phyloP scores from a whole-genome alignment of 768 basidiomycete genomes.

The Leccinum disarticulatum region DNA sequence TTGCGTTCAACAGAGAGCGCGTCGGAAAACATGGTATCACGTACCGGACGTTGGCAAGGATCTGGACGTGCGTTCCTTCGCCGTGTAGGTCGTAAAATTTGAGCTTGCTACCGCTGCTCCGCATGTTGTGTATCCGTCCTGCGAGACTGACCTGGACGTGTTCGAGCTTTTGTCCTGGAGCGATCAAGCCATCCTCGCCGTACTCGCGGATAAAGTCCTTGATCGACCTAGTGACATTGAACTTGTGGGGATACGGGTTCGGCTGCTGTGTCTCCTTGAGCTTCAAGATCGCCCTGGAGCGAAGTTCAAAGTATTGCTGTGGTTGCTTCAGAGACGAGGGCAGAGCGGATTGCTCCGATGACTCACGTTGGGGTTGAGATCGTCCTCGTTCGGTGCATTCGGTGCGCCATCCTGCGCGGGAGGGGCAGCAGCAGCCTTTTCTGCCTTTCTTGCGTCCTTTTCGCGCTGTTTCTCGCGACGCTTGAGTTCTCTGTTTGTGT shows the following conservation, averaged over 20 bases:
- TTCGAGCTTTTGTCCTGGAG: conserved; percentile 64
- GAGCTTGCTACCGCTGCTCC: conserved; percentile 78
- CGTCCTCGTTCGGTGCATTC: conserved; percentile 62
- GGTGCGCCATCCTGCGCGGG: conserved; percentile 37
- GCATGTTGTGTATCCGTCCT: conserved; percentile 90
- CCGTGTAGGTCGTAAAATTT: conserved; percentile 93
- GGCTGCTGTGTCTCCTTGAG: conserved; percentile 83
- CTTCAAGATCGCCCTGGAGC: conserved; percentile 83
- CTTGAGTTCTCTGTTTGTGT: conserved; percentile 79
- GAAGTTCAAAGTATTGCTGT: conserved; percentile 96
- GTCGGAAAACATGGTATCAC: conserved; percentile 27
- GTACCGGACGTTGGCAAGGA: conserved; percentile 87
- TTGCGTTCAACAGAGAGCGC: conserved; percentile 18
- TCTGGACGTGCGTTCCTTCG: conserved; percentile 91
- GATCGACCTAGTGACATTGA: conserved; percentile 81
- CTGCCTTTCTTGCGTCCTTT: conserved; percentile 71
- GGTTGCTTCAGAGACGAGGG: not conserved
- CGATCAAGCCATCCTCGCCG: conserved; percentile 68
- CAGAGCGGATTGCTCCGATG: not conserved
- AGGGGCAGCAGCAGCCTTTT: conserved; percentile 58
- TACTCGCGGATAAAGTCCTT: conserved; percentile 71
- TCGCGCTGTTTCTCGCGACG: conserved; percentile 83
- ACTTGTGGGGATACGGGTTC: conserved; percentile 99
- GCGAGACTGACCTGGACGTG: conserved; percentile 65
- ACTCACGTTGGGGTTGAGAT: conserved; percentile 89